Evolutionary conservation across 345 rosid species (phyloP).

Genomic region (Citrus sp.): DNA sequence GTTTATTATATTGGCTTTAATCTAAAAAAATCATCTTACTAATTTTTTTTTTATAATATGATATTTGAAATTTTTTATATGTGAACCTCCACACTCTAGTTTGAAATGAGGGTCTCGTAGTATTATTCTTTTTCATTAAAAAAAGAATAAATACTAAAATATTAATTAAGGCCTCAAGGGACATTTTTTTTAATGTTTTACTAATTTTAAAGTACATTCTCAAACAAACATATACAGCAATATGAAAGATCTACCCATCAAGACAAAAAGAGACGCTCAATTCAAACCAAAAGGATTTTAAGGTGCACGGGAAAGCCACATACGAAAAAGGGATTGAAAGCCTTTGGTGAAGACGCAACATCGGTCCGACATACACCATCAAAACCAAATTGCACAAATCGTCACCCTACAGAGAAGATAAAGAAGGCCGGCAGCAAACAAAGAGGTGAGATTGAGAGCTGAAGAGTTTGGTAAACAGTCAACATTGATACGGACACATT

Average conservation of each 20-base stretch:
- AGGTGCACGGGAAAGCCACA: background rate
- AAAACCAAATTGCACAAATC: background rate
- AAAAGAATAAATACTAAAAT: no score
- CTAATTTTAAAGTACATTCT: background rate
- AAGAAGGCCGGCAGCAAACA: background rate
- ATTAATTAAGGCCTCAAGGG: no score
- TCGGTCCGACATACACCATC: conserved; percentile 19
- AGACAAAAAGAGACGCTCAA: background rate
- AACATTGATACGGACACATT: conserved; percentile 15
- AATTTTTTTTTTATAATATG: no score
- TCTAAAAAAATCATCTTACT: background rate
- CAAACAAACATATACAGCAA: background rate
- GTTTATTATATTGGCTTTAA: background rate
- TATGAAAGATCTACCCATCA: background rate
- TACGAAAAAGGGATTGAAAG: conserved; percentile 8
- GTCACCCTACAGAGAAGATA: background rate
- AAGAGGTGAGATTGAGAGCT: background rate
- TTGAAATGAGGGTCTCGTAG: no score
- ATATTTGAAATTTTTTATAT: no score
- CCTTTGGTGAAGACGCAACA: conserved; percentile 23
- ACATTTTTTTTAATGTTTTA: no score
- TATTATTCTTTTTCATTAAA: no score
- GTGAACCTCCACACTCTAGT: background rate
- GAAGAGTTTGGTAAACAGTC: conserved; percentile 22
- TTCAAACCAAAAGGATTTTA: background rate